Base-by-base conservation (phyloP, 305 asterid genomes). In the Salvia sclarea region DNA sequence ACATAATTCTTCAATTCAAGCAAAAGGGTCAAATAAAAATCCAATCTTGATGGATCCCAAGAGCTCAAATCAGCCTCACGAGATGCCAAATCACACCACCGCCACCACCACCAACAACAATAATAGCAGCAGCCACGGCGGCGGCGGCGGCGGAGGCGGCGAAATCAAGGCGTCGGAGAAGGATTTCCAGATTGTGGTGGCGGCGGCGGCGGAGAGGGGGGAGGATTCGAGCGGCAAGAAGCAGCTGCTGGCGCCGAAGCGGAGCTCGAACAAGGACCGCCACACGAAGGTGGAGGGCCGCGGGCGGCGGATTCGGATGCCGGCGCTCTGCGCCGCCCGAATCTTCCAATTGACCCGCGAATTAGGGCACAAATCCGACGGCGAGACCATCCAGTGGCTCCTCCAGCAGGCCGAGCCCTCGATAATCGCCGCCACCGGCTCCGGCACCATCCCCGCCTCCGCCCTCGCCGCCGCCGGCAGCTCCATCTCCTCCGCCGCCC, bases 361-460 rank as follows among this genome's bases (percentile, higher is more conserved):
- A 79, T 78, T 86, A 71, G 93, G 93, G 63, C 93, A 86, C 78
- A 86, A 86, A 68, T 86, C 93, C 18, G 93, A 86, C 61, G 92
- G 92, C 0, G 92, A 86, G 61, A 86, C 93, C n/a, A 82, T 86
- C 56, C 94, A 84, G 84, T 87, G 94, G 94, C 50, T 87, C 59
- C 81, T 87, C 4, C 88, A 85, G 16, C 91, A 85, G 58, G 88
- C 94, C 1, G 94, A 87, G 54, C 88, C 91, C 0, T 87, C 94
- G 2, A 87, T 87, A 30, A 76, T 87, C 33, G 91, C 91, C 1
- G 91, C 89, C 37, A 87, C 94, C 0, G 94, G 94, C 2, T 77
- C 81, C 1, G 94, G 94, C 8, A 86, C 94, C 2, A 76, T 84
- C 20, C 94, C 91, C 3, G 94, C 86, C 12, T 89, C 96, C 0